These are phyloP conservation scores for Hansenula anomala DNA, from an alignment of 1,139 yeast species.

Conservation along the genomic window DNA sequence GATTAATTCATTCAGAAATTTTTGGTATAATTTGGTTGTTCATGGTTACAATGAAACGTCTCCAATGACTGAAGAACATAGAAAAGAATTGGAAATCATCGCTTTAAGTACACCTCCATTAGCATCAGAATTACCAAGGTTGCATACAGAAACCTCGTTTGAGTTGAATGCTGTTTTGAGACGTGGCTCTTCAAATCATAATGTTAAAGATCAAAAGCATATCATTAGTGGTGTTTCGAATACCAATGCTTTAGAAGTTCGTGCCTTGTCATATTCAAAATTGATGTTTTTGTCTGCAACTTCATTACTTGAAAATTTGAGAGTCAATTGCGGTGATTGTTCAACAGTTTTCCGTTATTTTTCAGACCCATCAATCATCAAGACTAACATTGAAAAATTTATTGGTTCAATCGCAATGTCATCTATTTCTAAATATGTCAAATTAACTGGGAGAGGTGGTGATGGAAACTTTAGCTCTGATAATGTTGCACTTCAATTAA, in stretches of 20 bases:
- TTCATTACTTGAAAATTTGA: conserved; percentile 67
- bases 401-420: conserved; percentile 63
- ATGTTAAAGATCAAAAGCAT: conserved; percentile 71
- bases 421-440: conserved; percentile 52
- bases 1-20: conserved; percentile 62
- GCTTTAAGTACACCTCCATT: conserved; percentile 91
- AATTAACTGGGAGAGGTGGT: conserved; percentile 22
- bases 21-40: conserved; percentile 92
- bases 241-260: conserved; percentile 29
- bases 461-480: conserved; percentile 45
- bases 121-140: conserved; percentile 82
- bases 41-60: conserved; percentile 79
- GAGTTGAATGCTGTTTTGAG: conserved; percentile 89
- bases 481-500: conserved; percentile 66
- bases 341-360: conserved; percentile 70
- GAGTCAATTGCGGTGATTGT: conserved; percentile 80
- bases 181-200: conserved; percentile 83
- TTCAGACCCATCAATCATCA: conserved; percentile 77
- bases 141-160: conserved; percentile 84
- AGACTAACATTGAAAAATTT: conserved; percentile 58
- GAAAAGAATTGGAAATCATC: conserved; percentile 53
- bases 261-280: conserved; percentile 69
- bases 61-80: conserved; percentile 42
- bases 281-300: conserved; percentile 87
- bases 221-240: conserved; percentile 31